Conservation (phyloP, 371 early-diverging fungal genomes). For the Saksenaea oblongispora region DNA sequence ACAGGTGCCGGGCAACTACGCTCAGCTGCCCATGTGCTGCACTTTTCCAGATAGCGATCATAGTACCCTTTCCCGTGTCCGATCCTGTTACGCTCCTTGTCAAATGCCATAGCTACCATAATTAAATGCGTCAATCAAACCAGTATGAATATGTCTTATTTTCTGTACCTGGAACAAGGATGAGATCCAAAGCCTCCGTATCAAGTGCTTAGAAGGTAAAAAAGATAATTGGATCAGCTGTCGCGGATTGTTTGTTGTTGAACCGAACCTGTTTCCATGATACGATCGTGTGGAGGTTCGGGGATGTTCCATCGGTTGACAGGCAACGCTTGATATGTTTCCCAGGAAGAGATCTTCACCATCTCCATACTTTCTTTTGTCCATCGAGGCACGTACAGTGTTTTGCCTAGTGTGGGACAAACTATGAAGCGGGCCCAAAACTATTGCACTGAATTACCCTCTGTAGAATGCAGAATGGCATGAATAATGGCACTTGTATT, state of each 20-base stretch:
- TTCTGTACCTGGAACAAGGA: conserved; percentile 62
- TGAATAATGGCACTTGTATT: conserved; percentile 56
- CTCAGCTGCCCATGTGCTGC: conserved; percentile 29
- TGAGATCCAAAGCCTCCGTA: conserved; percentile 58
- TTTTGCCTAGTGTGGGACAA: conserved; percentile 41
- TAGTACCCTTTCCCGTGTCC: conserved; percentile 78
- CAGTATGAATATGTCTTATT: not conserved
- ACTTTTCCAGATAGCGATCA: conserved; percentile 40
- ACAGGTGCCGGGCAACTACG: conserved; percentile 10
- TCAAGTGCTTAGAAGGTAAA: conserved; percentile 42
- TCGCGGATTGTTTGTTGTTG: not conserved
- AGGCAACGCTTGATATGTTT: conserved; percentile 63
- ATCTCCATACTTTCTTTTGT: conserved; percentile 67
- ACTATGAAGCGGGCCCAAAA: not conserved
- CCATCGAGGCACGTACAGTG: conserved; percentile 70
- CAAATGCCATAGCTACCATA: conserved; percentile 60
- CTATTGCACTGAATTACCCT: not conserved
- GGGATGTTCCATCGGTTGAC: conserved; percentile 70
- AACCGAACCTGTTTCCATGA: conserved; percentile 56
- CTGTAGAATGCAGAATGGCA: not conserved
- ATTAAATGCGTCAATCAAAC: not conserved
- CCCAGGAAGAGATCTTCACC: conserved; percentile 61
- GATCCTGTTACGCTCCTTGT: conserved; percentile 58
- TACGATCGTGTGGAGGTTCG: conserved; percentile 58
- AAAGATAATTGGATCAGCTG: not conserved